phyloP scores from a whole-genome alignment of 768 basidiomycete species.

The Lentinula guzmanii region DNA sequence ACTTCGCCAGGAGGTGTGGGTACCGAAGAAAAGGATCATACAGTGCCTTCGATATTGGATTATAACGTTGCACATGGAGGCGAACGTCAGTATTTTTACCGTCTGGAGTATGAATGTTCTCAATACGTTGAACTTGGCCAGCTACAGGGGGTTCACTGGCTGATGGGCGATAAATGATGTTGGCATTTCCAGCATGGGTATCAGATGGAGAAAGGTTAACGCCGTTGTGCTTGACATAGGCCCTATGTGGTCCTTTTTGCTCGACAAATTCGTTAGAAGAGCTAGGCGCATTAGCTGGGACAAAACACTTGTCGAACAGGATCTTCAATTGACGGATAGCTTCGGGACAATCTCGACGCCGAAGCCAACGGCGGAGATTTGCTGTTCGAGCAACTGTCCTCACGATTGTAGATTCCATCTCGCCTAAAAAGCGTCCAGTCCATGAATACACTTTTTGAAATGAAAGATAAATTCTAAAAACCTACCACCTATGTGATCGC shows the following conservation, averaged over 20 bases:
- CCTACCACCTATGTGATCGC: no score
- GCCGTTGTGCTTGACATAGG: background rate
- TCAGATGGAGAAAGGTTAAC: background rate
- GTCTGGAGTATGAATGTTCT: background rate
- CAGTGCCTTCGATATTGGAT: background rate
- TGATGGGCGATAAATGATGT: background rate
- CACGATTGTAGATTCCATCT: background rate
- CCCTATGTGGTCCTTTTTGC: background rate
- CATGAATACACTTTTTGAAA: no score
- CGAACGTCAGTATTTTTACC: background rate
- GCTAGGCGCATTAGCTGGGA: background rate
- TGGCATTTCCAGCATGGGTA: background rate
- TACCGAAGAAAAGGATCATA: constrained; percentile 2
- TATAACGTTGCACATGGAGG: background rate
- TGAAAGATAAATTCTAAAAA: no score
- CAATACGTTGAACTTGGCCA: background rate
- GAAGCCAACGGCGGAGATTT: background rate
- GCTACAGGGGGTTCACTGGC: background rate
- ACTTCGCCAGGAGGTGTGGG: no score
- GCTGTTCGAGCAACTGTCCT: background rate
- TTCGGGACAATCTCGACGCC: background rate
- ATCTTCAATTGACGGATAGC: background rate
- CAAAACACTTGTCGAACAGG: background rate
- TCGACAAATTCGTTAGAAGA: background rate
- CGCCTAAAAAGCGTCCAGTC: no score